Evolutionary conservation across 2,329 filamentous ascomycete genomes (phyloP).

Genomic region (Triangularia setosa): DNA sequence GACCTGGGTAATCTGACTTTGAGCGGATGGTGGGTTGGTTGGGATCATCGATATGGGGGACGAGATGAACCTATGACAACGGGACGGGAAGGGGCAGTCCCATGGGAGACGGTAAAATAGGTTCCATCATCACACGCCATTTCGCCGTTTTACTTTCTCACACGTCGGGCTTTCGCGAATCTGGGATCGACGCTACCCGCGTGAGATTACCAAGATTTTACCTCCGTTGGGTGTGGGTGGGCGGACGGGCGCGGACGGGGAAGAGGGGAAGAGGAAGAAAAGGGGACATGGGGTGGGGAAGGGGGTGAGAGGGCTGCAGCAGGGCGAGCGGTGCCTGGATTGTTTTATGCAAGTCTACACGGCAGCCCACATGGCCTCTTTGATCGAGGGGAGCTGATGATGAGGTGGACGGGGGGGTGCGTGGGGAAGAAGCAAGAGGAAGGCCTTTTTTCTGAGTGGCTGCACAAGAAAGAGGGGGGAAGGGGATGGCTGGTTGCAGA

Average conservation of each 20-base stretch:
- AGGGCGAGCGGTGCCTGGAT: conserved; percentile 5
- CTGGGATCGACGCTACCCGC: background rate
- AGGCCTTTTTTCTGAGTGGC: background rate
- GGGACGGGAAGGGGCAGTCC: background rate
- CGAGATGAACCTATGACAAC: background rate
- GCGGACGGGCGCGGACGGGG: background rate
- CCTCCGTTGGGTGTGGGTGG: background rate
- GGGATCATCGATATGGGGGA: background rate
- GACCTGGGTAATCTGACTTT: background rate
- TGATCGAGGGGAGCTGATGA: background rate
- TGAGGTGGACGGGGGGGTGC: background rate
- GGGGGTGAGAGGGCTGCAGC: conserved; percentile 6
- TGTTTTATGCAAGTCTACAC: conserved; percentile 11
- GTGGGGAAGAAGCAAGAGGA: background rate
- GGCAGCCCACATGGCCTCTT: conserved; percentile 15
- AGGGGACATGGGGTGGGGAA: background rate
- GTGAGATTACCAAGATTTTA: background rate
- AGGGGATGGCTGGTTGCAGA: conserved; percentile 16
- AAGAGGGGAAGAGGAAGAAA: background rate
- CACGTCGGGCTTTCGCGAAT: background rate
- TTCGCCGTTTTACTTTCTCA: background rate
- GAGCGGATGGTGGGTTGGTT: background rate
- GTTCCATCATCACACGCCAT: background rate
- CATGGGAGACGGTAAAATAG: background rate
- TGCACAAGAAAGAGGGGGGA: background rate